phyloP scores from a whole-genome alignment of 208 protist genomes.

The Crithidia expoeki region DNA sequence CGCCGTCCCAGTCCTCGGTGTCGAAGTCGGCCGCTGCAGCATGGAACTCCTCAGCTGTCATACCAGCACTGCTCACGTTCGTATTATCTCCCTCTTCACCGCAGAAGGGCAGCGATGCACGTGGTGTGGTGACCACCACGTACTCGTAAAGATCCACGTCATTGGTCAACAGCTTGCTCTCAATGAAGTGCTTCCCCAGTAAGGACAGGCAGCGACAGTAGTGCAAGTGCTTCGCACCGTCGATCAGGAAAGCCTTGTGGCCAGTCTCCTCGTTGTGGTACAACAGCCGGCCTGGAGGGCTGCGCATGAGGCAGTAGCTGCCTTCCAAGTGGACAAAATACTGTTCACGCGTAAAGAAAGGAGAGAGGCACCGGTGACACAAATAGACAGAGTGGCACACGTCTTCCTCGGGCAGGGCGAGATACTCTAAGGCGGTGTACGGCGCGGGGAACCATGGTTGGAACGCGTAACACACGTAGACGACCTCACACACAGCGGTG shows the following conservation, averaged over 20 bases:
- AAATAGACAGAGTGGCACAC: slow-evolving; percentile 70
- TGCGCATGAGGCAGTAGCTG: slow-evolving; percentile 45
- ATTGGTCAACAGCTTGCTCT: slow-evolving; percentile 70
- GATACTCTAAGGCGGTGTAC: slow-evolving; percentile 55
- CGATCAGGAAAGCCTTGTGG: slow-evolving; percentile 51
- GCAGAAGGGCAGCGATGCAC: slow-evolving; percentile 44
- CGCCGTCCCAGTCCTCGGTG: slow-evolving; percentile 52
- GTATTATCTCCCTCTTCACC: neutral
- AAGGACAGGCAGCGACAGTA: slow-evolving; percentile 66
- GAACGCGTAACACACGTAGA: slow-evolving; percentile 69
- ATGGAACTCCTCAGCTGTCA: slow-evolving; percentile 40
- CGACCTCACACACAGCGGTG: slow-evolving; percentile 62
- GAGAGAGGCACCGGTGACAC: slow-evolving; percentile 73
- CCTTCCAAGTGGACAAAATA: slow-evolving; percentile 51
- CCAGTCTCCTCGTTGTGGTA: slow-evolving; percentile 51
- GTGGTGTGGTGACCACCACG: slow-evolving; percentile 63
- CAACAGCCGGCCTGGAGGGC: slow-evolving; percentile 53
- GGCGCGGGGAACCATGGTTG: slow-evolving; percentile 67
- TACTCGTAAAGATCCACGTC: slow-evolving; percentile 86
- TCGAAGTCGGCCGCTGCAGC: slow-evolving; percentile 47
- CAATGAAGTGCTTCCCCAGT: slow-evolving; percentile 66
- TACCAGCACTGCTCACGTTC: neutral
- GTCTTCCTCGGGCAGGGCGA: slow-evolving; percentile 54
- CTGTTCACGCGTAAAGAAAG: slow-evolving; percentile 58
- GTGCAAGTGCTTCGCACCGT: slow-evolving; percentile 73